These are phyloP conservation scores for Stenocarpella maydis DNA, from an alignment of 2,329 filamentous ascomycete species.

Conservation along the genomic window DNA sequence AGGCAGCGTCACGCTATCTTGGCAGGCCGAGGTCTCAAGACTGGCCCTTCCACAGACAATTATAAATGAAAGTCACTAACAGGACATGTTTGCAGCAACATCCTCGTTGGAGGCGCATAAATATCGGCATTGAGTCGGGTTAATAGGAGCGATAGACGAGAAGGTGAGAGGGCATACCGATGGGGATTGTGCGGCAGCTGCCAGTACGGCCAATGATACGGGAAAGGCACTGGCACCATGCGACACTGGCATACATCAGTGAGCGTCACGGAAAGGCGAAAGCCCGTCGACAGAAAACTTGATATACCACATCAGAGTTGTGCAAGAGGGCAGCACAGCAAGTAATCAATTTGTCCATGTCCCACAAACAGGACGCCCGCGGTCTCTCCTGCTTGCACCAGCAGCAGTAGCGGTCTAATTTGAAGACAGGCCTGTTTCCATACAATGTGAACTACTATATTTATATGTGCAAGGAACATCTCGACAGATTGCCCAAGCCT, in stretches of 20 bases:
- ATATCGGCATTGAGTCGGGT: slow-evolving; percentile 6
- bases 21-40: not conserved
- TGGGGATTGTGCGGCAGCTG: not conserved
- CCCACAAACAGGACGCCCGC: not conserved
- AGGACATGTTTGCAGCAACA: slow-evolving; percentile 52
- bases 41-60: too few species aligned
- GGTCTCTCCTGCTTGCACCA: not conserved
- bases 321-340: slow-evolving; percentile 25
- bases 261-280: not conserved
- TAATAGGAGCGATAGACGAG: not conserved
- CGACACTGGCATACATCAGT: slow-evolving; percentile 8
- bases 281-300: not conserved
- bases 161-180: not conserved
- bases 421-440: not conserved
- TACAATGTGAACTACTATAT: not conserved
- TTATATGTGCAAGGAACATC: too few species aligned
- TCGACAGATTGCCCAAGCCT: not conserved
- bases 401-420: not conserved
- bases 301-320: slow-evolving; percentile 34
- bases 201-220: not conserved
- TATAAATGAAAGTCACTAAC: not conserved
- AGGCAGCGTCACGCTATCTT: not conserved
- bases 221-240: not conserved
- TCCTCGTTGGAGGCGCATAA: slow-evolving; percentile 73
- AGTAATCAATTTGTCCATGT: slow-evolving; percentile 25